Percentiles rank a stretch among this genome's conserved stretches.
Conservation (phyloP, 1,139 yeast genomes). For the Candida neerlandica region DNA sequence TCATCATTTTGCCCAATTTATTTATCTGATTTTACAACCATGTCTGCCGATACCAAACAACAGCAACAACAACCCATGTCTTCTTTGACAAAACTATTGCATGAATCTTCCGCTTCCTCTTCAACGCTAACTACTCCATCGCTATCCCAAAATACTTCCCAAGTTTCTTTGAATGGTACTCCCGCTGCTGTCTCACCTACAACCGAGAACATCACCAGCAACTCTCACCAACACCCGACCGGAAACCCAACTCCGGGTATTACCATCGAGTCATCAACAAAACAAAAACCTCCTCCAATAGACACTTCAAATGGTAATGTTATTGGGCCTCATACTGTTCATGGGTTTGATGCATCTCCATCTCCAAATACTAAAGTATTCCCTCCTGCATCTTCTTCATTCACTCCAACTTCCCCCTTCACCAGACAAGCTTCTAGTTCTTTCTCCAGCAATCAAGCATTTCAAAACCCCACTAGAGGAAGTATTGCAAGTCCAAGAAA, state of each 20-base stretch:
- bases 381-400: conserved; percentile 15
- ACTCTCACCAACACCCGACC: conserved; percentile 10
- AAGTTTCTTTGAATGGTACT: conserved; percentile 8
- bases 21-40: not conserved
- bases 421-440: conserved; percentile 15
- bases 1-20: not conserved
- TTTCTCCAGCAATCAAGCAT: conserved; percentile 13
- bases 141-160: conserved; percentile 28
- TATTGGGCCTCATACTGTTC: conserved; percentile 17
- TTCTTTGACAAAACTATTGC: conserved; percentile 47
- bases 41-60: conserved; percentile 8
- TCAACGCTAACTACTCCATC: conserved; percentile 22
- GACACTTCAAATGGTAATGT: conserved; percentile 2
- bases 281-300: conserved; percentile 9
- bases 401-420: conserved; percentile 21
- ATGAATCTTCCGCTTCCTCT: conserved; percentile 33
- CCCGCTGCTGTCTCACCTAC: not conserved
- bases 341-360: conserved; percentile 22
- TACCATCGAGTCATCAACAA: not conserved
- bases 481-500: conserved; percentile 40
- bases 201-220: conserved; percentile 1
- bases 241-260: not conserved
- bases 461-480: conserved; percentile 13
- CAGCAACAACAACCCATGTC: conserved; percentile 26
- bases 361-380: conserved; percentile 14